A percentile compares a stretch with the other conserved stretches of the same genome.
These are phyloP conservation scores for Catharanthus roseus DNA, from an alignment of 257 asterid genomes.

Conservation along the genomic window DNA sequence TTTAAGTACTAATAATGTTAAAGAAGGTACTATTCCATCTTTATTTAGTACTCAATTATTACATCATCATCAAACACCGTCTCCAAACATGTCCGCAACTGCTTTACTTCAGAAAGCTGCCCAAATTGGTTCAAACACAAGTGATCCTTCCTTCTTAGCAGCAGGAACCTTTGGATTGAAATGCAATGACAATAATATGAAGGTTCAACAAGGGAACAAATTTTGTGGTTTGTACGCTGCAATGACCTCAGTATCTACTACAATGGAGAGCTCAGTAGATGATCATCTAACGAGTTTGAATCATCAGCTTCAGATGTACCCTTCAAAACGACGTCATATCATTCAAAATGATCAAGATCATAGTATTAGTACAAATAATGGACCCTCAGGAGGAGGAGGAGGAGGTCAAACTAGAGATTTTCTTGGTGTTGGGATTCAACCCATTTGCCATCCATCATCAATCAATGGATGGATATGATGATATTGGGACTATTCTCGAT, in stretches of 20 bases:
- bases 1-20: constrained; percentile 23
- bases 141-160: constrained; percentile 39
- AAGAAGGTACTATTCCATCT: constrained; percentile 45
- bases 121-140: constrained; percentile 57
- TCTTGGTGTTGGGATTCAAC: constrained; percentile 81
- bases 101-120: constrained; percentile 85
- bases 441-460: constrained; percentile 75
- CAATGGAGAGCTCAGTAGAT: constrained; percentile 37
- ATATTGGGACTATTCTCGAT: too few relatives aligned
- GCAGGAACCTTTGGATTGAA: constrained; percentile 45
- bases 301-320: constrained; percentile 52
- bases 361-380: too few relatives aligned
- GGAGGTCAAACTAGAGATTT: constrained; percentile 88
- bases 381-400: too few relatives aligned
- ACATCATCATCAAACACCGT: constrained; percentile 28
- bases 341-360: constrained; percentile 28
- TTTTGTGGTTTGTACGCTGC: constrained; percentile 42
- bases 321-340: constrained; percentile 50
- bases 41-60: constrained; percentile 53
- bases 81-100: constrained; percentile 66
- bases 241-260: constrained; percentile 36
- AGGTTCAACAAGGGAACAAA: constrained; percentile 29
- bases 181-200: constrained; percentile 14
- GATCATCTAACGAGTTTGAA: constrained; percentile 31
- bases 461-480: constrained; percentile 81